A percentile compares a stretch with the other conserved stretches of the same genome.
These are phyloP conservation scores for Helichrysum umbraculigerum DNA, from an alignment of 129 eudicot genomes.

Conservation along the genomic window DNA sequence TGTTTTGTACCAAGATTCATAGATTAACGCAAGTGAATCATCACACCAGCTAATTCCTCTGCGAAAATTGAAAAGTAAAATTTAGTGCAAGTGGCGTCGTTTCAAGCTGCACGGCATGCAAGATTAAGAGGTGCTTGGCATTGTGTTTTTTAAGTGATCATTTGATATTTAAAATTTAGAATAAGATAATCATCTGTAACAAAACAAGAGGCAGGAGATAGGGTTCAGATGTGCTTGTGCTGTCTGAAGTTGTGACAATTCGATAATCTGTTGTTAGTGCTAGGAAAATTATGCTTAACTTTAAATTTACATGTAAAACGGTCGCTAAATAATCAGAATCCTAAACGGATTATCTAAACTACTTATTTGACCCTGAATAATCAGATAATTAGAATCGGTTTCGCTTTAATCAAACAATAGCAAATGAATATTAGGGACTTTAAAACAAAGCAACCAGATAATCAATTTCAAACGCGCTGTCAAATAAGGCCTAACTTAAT, in stretches of 20 bases:
- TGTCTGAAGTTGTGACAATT: neutral
- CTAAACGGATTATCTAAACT: neutral
- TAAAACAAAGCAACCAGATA: neutral
- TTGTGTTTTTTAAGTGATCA: neutral
- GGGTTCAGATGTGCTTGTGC: neutral
- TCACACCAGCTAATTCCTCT: slow-evolving; percentile 98
- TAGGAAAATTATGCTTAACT: neutral
- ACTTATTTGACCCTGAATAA: neutral
- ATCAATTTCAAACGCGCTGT: neutral
- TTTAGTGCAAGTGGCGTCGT: neutral
- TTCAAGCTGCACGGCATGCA: neutral
- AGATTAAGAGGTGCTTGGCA: neutral
- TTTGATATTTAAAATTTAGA: neutral
- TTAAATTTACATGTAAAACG: neutral
- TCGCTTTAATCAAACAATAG: neutral
- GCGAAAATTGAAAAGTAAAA: slow-evolving; percentile 23
- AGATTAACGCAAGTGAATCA: slow-evolving; percentile 87
- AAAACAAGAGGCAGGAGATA: neutral
- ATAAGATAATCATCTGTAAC: neutral
- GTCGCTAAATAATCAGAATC: neutral
- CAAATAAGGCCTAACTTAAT: neutral
- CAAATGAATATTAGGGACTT: neutral
- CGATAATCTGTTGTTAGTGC: neutral
- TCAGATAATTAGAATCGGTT: neutral
- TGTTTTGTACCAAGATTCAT: slow-evolving; percentile 96